Percentiles rank a stretch among this genome's conserved stretches.
Evolutionary conservation across 768 basidiomycete species (phyloP).

Genomic region (Zangia roseola): DNA sequence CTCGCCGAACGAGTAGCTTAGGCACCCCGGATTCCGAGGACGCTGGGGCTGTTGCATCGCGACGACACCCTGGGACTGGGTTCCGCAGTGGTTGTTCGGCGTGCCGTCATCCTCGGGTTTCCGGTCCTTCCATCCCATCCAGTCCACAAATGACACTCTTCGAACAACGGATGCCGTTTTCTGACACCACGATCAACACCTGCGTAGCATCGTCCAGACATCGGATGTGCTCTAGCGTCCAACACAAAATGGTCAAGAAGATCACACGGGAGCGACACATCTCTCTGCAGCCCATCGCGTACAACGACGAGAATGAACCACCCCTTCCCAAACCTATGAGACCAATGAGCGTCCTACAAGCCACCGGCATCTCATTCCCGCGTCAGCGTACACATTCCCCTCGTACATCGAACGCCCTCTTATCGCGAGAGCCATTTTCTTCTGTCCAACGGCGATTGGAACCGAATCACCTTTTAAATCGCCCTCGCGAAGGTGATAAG

Average conservation of each 20-base stretch:
- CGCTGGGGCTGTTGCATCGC: not conserved
- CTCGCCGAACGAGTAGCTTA: not conserved
- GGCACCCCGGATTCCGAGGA: constrained; percentile 18
- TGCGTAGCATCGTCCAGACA: not conserved
- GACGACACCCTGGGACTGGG: constrained; percentile 9
- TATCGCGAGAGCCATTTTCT: not conserved
- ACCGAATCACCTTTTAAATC: constrained; percentile 4
- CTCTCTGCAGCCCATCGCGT: not conserved
- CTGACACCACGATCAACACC: not conserved
- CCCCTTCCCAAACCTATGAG: not conserved
- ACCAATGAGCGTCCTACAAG: not conserved
- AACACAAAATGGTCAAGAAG: constrained; percentile 3
- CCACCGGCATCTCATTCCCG: constrained; percentile 12
- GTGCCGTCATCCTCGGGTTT: constrained; percentile 23
- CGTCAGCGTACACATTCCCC: constrained; percentile 10
- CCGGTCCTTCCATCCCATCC: constrained; percentile 10
- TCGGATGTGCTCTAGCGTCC: not conserved
- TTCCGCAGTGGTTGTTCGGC: constrained; percentile 31
- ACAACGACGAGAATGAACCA: constrained; percentile 22
- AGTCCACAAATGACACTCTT: constrained; percentile 3
- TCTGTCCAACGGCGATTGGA: constrained; percentile 5
- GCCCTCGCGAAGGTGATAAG: constrained; percentile 13
- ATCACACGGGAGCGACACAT: constrained; percentile 6
- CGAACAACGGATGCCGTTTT: not conserved
- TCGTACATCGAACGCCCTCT: constrained; percentile 10